Evolutionary conservation across 208 protist species (phyloP).

Genomic region (Trypanosoma boissoni): DNA sequence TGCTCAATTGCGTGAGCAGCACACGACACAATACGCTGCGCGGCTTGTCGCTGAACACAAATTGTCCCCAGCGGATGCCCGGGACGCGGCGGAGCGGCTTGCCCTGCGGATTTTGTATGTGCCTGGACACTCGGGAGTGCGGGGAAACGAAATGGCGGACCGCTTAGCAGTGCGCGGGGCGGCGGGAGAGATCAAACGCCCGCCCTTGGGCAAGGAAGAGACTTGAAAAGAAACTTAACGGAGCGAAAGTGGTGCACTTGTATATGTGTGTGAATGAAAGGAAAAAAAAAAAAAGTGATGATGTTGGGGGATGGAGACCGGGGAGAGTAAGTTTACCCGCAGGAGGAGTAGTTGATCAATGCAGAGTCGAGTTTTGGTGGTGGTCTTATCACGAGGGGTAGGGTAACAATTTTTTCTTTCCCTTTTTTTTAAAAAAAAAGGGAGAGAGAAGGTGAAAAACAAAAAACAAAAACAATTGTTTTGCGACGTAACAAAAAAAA

Average conservation of each 20-base stretch:
- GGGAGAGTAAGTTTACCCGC: too few species aligned
- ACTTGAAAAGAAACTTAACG: too few species aligned
- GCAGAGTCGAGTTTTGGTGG: not conserved
- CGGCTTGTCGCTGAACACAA: slow-evolving; percentile 20
- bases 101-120: slow-evolving; percentile 52
- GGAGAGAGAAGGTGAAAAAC: not conserved
- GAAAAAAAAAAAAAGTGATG: too few species aligned
- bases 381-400: not conserved
- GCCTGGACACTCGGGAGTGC: slow-evolving; percentile 55
- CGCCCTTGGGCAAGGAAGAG: too few species aligned
- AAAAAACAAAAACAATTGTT: not conserved
- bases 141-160: slow-evolving; percentile 72
- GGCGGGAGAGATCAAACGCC: not conserved
- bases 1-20: slow-evolving; percentile 30
- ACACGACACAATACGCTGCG: slow-evolving; percentile 49
- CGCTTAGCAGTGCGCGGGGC: slow-evolving; percentile 36
- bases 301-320: too few species aligned
- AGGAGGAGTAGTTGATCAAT: not conserved
- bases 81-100: slow-evolving; percentile 3
- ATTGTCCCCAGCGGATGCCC: not conserved
- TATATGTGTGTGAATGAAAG: too few species aligned
- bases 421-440: too few species aligned
- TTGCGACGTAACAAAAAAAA: not conserved
- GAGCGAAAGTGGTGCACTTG: too few species aligned
- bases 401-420: too few species aligned